Base-by-base conservation (phyloP, 2,329 filamentous ascomycete genomes). In the Niveomyces coronatus region DNA sequence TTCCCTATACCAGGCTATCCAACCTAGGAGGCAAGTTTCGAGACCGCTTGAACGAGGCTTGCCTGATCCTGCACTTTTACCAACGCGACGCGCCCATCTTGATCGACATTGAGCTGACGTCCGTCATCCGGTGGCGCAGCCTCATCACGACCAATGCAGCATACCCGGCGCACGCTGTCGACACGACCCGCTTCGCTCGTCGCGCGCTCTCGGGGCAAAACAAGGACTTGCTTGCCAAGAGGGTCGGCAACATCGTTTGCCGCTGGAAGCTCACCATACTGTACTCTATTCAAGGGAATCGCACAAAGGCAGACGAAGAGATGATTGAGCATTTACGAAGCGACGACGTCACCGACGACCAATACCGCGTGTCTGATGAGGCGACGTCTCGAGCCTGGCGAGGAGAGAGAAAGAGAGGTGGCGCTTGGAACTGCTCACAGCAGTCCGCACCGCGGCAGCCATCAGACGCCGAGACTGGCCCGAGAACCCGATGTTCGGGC, bases 141-240 rank as follows among this genome's bases (percentile, higher is more conserved):
- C 53, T 83, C 0, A 49, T 63, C 1, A 54, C 68, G 3, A 84
- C 79, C 0, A 85, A 84, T 41, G 52, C 63, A 0, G 47, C 53
- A 0, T 76, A 65, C 30, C 68, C 70, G 0, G 40, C 51, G 0
- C 57, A 60, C 33, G 50, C 56, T 1, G 57, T 55, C 7, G 37
- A 53, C 0, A 16, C 32, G 0, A 19, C 35, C 0, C 35, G 50
- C 0, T 60, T 50, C 24, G 35, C 33, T 0, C 48, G 48, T 10
- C 45, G 41, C 15, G 18, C 13, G 2, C 34, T 40, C 6, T 22
- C 40, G 10, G 29, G 35, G 13, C 39, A 46, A 16, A 29, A 38
- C 30, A 31, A 46, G 2, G 16, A 49, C 0, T 45, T 51, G 2
- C 41, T 53, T 0, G 47, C 52, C 9, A 41, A 52, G 1, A 24